These are phyloP conservation scores for Pelargonium citronellum DNA, from an alignment of 441 rosid genomes.

Conservation along the genomic window DNA sequence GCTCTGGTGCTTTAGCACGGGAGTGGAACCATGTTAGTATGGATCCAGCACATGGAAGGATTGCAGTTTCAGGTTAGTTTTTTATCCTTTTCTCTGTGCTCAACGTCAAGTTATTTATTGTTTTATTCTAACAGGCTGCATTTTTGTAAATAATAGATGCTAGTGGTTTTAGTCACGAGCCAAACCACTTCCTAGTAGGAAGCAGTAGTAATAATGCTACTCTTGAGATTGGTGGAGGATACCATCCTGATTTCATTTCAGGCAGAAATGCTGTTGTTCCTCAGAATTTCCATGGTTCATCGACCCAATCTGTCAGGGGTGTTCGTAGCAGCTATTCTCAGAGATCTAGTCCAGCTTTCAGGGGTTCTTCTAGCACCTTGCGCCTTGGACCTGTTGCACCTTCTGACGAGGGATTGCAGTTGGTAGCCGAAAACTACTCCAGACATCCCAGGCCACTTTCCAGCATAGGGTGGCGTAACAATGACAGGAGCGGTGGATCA, in stretches of 20 bases:
- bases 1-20: conserved; percentile 35
- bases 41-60: conserved; percentile 51
- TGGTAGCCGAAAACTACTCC: too few relatives aligned
- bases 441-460: too few relatives aligned
- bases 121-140: conserved; percentile 11
- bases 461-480: too few relatives aligned
- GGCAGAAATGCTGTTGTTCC: conserved; percentile 46
- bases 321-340: conserved; percentile 47
- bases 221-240: conserved; percentile 34
- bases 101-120: background rate
- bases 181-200: conserved; percentile 35
- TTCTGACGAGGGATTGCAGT: conserved; percentile 35
- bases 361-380: conserved; percentile 57
- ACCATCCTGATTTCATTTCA: conserved; percentile 43
- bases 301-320: conserved; percentile 49
- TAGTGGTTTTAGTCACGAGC: conserved; percentile 46
- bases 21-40: conserved; percentile 56
- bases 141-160: conserved; percentile 41
- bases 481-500: too few relatives aligned
- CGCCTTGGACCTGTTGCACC: conserved; percentile 48
- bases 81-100: background rate
- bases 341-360: conserved; percentile 53
- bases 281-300: conserved; percentile 41
- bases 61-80: conserved; percentile 36
- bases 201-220: conserved; percentile 37